Conservation (phyloP, 768 basidiomycete genomes). For the Tylopilus sp. region DNA sequence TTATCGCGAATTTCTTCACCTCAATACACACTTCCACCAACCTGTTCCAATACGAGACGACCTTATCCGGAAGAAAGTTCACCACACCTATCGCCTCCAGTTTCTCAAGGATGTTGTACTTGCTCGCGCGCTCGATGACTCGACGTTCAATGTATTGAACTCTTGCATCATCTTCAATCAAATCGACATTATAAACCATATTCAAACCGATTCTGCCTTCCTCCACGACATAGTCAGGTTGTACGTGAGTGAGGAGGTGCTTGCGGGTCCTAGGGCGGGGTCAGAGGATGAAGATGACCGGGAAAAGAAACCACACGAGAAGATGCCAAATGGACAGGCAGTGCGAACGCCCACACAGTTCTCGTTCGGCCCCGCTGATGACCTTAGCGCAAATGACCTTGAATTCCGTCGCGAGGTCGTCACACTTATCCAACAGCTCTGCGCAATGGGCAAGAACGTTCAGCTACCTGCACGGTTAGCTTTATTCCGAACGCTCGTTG, state of each 20-base stretch:
- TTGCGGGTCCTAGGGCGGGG: slow-evolving; percentile 38
- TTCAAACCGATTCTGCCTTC: slow-evolving; percentile 75
- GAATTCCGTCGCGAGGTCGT: slow-evolving; percentile 72
- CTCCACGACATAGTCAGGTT: slow-evolving; percentile 73
- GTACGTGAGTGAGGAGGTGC: slow-evolving; percentile 70
- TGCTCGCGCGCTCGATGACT: slow-evolving; percentile 90
- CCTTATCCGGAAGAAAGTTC: slow-evolving; percentile 80
- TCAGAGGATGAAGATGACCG: slow-evolving; percentile 29
- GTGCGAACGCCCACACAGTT: slow-evolving; percentile 32
- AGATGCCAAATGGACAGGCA: slow-evolving; percentile 31
- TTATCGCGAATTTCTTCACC: slow-evolving; percentile 88
- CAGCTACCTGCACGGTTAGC: slow-evolving; percentile 83
- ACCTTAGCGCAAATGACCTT: slow-evolving; percentile 53
- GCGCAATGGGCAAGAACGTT: slow-evolving; percentile 95
- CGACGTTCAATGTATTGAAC: slow-evolving; percentile 95
- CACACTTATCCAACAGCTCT: slow-evolving; percentile 85
- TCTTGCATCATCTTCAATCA: slow-evolving; percentile 99
- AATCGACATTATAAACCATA: slow-evolving; percentile 92
- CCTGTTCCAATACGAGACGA: slow-evolving; percentile 81
- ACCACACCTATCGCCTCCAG: slow-evolving; percentile 95
- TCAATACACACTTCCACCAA: slow-evolving; percentile 82
- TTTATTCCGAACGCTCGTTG: slow-evolving; percentile 84
- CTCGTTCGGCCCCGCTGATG: slow-evolving; percentile 55
- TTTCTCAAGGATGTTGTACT: slow-evolving; percentile 99
- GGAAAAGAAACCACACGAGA: slow-evolving; percentile 40